Base-by-base conservation (phyloP, 352 stramenopile genomes). In the Phytophthora cryptogea region DNA sequence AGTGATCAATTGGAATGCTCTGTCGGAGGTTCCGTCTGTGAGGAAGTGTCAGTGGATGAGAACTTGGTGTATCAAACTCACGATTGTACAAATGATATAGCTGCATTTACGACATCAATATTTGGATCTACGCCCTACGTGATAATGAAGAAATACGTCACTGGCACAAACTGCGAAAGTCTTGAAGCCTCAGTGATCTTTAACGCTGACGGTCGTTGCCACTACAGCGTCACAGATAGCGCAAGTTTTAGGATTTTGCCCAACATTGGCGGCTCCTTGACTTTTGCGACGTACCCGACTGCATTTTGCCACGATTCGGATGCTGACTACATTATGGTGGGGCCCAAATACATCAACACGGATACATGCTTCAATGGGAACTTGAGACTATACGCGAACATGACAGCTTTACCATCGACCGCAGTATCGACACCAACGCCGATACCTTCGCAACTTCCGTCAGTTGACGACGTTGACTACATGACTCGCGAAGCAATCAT, bases 271-370 rank as follows among this genome's bases (percentile, higher is more conserved):
- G 48, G 47, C 5, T 50, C 56, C 9, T 23, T 54, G 14, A 58
- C 39, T 11, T 43, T 64, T 26, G 56, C 46, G n/a, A 58, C 20
- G 5, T 58, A 63, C 16, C 30, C 56, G 8, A 48, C 5, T 14
- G 16, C 40, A 30, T 39, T 33, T 5, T 64, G 56, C 16, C 33
- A 28, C 11, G 40, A 59, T 41, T 35, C 27, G 8, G 56, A 59
- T 0, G 47, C 47, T 4, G 56, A 49, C 10, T 58, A 48, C 16
- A 33, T 35, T 11, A 59, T 26, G 7, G 30, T 52, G 33, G 56
- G 56, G 20, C 14, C 20, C 36, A 59, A 59, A 17, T 59, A 64
- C 9, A 47, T 64, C 23, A 35, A 23, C 32, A 59, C 46, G 8
- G 31, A 28, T 5, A 32, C 10, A 7, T 64, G 56, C 27, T 64